Evolutionary conservation across 1,284 basidiomycete genomes (phyloP).

Genomic region (Puccinia novopanici): DNA sequence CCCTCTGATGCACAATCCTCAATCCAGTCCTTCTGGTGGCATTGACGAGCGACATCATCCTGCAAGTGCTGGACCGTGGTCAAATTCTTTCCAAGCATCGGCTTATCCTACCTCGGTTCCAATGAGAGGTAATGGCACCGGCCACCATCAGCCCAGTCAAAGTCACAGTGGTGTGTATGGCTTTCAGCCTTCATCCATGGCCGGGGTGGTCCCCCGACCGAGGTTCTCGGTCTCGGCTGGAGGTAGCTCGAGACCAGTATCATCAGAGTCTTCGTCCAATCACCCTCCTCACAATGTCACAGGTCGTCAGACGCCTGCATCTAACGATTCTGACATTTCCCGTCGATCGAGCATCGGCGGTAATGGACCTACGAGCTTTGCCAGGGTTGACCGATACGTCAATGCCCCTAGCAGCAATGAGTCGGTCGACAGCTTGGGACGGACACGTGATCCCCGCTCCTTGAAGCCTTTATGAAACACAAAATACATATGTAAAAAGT

Average conservation of each 20-base stretch:
- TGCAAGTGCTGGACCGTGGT: slow-evolving; percentile 45
- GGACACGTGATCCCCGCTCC: neutral
- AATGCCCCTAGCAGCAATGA: neutral
- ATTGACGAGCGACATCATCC: slow-evolving; percentile 10
- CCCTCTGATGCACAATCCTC: neutral
- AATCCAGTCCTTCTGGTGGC: neutral
- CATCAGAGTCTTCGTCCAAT: slow-evolving; percentile 15
- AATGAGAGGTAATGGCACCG: neutral
- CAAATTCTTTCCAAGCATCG: slow-evolving; percentile 8
- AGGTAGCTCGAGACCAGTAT: slow-evolving; percentile 13
- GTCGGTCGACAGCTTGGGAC: neutral
- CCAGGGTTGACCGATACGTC: neutral
- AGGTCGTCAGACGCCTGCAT: slow-evolving; percentile 11
- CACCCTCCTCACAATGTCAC: neutral
- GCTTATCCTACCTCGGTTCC: neutral
- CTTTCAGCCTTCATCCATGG: slow-evolving; percentile 24
- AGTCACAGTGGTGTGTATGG: slow-evolving; percentile 46
- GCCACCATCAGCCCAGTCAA: slow-evolving; percentile 40
- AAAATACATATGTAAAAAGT: no score
- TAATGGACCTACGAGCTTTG: neutral
- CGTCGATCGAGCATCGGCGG: slow-evolving; percentile 15
- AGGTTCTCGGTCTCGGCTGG: slow-evolving; percentile 20
- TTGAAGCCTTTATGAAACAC: slow-evolving; percentile 8
- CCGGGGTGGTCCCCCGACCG: neutral
- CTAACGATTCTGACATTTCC: slow-evolving; percentile 27